These are phyloP conservation scores for Pyrenopolyporus hunteri DNA, from an alignment of 495 filamentous ascomycete genomes.

Conservation along the genomic window DNA sequence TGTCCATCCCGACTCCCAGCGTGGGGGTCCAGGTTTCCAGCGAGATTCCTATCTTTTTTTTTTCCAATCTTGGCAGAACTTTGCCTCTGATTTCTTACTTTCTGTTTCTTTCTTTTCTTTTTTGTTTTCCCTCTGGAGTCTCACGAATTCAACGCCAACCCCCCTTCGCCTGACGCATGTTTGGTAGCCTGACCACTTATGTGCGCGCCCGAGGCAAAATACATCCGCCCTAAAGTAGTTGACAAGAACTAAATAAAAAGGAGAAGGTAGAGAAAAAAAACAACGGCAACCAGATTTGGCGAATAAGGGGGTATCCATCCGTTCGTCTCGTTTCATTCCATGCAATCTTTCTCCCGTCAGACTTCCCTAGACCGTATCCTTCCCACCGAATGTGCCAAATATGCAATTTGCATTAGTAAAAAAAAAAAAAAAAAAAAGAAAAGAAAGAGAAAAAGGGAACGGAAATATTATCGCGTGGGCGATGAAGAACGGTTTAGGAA, in stretches of 20 bases:
- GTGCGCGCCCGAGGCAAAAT: conserved; percentile 26
- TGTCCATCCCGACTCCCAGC: conserved; percentile 41
- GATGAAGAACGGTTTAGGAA: conserved; percentile 43
- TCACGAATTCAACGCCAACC: conserved; percentile 36
- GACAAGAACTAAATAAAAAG: conserved; percentile 34
- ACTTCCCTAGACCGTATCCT: conserved; percentile 32
- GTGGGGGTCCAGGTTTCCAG: conserved; percentile 31
- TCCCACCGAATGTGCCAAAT: conserved; percentile 34
- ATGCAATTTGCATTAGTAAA: conserved; percentile 40
- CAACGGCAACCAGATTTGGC: conserved; percentile 37
- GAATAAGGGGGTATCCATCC: conserved; percentile 46
- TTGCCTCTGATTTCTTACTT: conserved; percentile 28
- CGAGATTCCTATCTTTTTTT: conserved; percentile 31
- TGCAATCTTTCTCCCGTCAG: conserved; percentile 44
- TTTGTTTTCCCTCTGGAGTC: conserved; percentile 18
- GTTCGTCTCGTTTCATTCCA: conserved; percentile 44
- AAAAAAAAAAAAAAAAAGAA: conserved; percentile 17
- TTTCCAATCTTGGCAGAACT: conserved; percentile 36
- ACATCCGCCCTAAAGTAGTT: conserved; percentile 38
- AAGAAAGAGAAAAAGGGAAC: conserved; percentile 13
- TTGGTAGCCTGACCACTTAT: conserved; percentile 41
- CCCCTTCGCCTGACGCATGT: conserved; percentile 27
- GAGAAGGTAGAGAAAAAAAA: conserved; percentile 11
- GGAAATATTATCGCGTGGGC: conserved; percentile 42
- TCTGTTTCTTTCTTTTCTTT: conserved; percentile 28